These are phyloP conservation scores for Pleurotus tuber-regium DNA, from an alignment of 768 basidiomycete species.

Conservation along the genomic window DNA sequence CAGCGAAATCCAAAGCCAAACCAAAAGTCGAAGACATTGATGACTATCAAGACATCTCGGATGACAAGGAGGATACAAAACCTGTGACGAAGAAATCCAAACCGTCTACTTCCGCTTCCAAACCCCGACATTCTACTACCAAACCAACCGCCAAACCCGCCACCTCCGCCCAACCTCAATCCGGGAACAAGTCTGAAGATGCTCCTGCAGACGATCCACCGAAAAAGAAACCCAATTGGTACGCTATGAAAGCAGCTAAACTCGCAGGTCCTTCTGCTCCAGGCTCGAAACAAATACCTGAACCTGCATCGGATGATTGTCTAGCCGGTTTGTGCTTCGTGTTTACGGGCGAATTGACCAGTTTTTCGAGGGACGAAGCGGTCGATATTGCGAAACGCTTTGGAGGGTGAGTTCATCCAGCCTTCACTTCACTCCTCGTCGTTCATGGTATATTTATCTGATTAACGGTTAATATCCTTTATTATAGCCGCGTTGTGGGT, in stretches of 20 bases:
- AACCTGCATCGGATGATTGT: conserved; percentile 63
- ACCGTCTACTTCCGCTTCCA: conserved; percentile 16
- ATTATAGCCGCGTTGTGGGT: conserved; percentile 71
- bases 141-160: not conserved
- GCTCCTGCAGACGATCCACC: conserved; percentile 13
- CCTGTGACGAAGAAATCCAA: too few relatives aligned
- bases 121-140: not conserved
- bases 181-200: conserved; percentile 11
- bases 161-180: conserved; percentile 16
- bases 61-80: conserved; percentile 23
- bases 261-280: conserved; percentile 58
- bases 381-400: conserved; percentile 87
- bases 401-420: conserved; percentile 67
- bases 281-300: conserved; percentile 71
- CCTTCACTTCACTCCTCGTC: not conserved
- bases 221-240: conserved; percentile 38
- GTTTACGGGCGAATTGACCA: conserved; percentile 90
- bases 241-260: conserved; percentile 57
- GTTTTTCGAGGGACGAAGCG: conserved; percentile 86
- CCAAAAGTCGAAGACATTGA: conserved; percentile 21
- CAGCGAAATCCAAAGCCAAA: not conserved
- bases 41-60: conserved; percentile 28
- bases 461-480: too few relatives aligned
- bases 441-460: too few relatives aligned
- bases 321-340: conserved; percentile 88